phyloP scores from a whole-genome alignment of 148 eudicot genomes.

The Persicaria tinctoria region DNA sequence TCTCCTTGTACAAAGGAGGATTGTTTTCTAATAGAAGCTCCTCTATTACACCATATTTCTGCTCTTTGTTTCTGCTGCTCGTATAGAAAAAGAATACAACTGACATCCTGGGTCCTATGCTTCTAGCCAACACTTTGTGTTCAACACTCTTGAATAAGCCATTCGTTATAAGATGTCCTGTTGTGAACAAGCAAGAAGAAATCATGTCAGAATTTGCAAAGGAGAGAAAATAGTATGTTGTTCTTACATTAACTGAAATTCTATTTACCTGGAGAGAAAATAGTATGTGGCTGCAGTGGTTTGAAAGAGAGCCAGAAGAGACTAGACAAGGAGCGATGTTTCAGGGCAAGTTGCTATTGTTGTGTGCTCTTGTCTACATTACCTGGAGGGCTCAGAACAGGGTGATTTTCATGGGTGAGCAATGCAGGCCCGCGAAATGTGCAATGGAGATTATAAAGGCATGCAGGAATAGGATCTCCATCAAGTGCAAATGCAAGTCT shows the following conservation, averaged over 20 bases:
- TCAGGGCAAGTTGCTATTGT: no score
- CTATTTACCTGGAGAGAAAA: constrained; percentile 3
- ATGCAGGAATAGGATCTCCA: no score
- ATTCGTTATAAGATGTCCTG: constrained; percentile 38
- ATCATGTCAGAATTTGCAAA: neutral
- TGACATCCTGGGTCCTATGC: constrained; percentile 44
- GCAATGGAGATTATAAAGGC: no score
- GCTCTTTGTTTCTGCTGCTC: constrained; percentile 16
- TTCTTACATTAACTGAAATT: neutral
- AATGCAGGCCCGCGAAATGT: no score
- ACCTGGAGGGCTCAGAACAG: no score
- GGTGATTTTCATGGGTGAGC: no score
- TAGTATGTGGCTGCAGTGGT: no score
- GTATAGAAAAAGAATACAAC: constrained; percentile 52
- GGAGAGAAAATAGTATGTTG: neutral
- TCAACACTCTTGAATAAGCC: constrained; percentile 45
- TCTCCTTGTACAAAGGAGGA: constrained; percentile 39
- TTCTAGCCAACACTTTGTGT: constrained; percentile 54
- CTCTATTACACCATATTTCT: constrained; percentile 36
- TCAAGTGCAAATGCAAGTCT: no score
- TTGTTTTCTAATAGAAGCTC: constrained; percentile 32
- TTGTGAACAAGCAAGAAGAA: neutral
- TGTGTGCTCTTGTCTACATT: no score
- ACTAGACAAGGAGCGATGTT: no score
- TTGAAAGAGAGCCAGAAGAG: no score